Conservation (phyloP, 2,329 filamentous ascomycete species). For the Fusarium coicis region DNA sequence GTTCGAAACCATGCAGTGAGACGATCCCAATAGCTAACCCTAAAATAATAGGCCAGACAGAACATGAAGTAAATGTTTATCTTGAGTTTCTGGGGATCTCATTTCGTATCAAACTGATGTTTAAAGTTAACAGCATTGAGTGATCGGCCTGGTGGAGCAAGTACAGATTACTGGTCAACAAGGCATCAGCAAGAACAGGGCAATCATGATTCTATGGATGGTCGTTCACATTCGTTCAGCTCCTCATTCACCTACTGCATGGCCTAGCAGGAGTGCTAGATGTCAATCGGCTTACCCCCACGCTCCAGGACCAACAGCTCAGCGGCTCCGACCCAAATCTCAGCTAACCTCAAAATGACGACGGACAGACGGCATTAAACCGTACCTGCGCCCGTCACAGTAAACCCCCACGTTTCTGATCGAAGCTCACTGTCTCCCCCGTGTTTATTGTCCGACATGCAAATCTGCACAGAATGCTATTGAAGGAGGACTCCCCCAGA, state of each 20-base stretch:
- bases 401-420: not conserved
- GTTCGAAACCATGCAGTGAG: too few relatives aligned
- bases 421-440: not conserved
- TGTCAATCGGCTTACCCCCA: not conserved
- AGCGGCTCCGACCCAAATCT: not conserved
- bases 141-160: too few relatives aligned
- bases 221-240: too few relatives aligned
- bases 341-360: not conserved
- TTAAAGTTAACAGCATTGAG: not conserved
- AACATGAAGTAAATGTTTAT: too few relatives aligned
- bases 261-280: not conserved
- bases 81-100: rapidly evolving
- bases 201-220: not conserved
- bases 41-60: too few relatives aligned
- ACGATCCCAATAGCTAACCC: too few relatives aligned
- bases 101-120: rapidly evolving
- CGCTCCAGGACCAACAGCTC: rapidly evolving
- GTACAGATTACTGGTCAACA: not conserved
- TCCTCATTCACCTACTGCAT: too few relatives aligned
- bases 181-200: rapidly evolving
- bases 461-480: not conserved
- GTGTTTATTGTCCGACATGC: constrained; percentile 9
- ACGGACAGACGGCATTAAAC: not conserved
- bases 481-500: not conserved
- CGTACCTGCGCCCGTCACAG: not conserved